Base-by-base conservation (phyloP, 129 eudicot species). In the Helichrysum umbraculigerum region DNA sequence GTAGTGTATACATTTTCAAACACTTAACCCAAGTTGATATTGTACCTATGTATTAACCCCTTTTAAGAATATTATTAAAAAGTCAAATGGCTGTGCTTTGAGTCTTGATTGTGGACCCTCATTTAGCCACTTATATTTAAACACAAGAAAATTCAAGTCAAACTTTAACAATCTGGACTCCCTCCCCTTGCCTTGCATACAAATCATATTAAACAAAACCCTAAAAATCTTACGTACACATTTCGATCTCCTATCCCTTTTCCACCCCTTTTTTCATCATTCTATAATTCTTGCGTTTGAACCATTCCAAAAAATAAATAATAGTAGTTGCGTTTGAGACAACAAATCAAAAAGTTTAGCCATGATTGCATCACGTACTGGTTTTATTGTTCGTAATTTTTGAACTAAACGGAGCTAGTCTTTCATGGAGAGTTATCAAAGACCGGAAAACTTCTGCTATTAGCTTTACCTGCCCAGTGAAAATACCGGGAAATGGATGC, bases 401-500 rank as follows among this genome's bases (percentile, higher is more conserved):
- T 17, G 33, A 64, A 42, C 65, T 69, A 5, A 76, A 63, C 51
- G 81, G 30, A 64, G 81, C 73, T 19, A 9, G 61, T 80, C 52
- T 57, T 83, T 1, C 32, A 77, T 17, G 85, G 66, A 25, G 80
- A 25, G 28, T 25, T n/a, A n/a, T n/a, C n/a, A n/a, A n/a, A n/a
- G n/a, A n/a, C n/a, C n/a, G n/a, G n/a, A n/a, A n/a, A n/a, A n/a
- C n/a, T n/a, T n/a, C n/a, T n/a, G n/a, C n/a, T n/a, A n/a, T n/a
- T n/a, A n/a, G 61, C 81, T 52, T 25, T 25, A 25, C 28, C 28
- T 80, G 76, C 7, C 69, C 74, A 0, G 74, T 7, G 14, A 68
- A 3, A 7, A 9, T 81, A 3, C 86, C 28, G 28, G 84, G 77
- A 33, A 87, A 81, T 28, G 75, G 84, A 52, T 78, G 86, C 68